Evolutionary conservation across 202 grass and related monocot genomes (phyloP).

Genomic region (Eragrostis tef): DNA sequence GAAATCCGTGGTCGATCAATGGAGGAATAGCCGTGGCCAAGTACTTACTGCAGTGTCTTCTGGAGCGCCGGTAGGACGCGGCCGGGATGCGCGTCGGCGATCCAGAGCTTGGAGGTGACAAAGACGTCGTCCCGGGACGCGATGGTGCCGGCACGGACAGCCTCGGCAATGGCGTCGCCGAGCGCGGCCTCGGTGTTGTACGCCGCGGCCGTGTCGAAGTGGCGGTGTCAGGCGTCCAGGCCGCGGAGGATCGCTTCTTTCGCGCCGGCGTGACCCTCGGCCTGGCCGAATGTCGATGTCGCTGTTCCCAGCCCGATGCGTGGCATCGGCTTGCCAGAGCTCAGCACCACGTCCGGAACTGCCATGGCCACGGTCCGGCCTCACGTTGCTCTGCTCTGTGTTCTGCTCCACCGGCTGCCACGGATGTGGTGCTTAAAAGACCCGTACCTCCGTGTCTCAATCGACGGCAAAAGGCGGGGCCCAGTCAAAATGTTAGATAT

Average conservation of each 20-base stretch:
- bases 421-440: too few species aligned
- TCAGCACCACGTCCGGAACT: neutral
- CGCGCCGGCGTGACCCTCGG: neutral
- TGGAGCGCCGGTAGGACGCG: conserved; percentile 44
- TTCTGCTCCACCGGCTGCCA: too few species aligned
- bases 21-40: neutral
- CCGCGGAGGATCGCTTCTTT: conserved; percentile 44
- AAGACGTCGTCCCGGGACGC: conserved; percentile 50
- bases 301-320: conserved; percentile 56
- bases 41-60: conserved; percentile 28
- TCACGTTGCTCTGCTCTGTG: too few species aligned
- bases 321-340: conserved; percentile 41
- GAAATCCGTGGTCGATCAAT: neutral
- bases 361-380: too few species aligned
- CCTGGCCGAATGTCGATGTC: neutral
- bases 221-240: conserved; percentile 56
- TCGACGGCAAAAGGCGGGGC: too few species aligned
- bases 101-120: conserved; percentile 72
- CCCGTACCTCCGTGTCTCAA: too few species aligned
- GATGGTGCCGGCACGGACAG: conserved; percentile 22
- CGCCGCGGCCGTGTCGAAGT: conserved; percentile 55
- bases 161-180: conserved; percentile 42
- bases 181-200: conserved; percentile 47
- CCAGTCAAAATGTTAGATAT: too few species aligned
- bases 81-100: conserved; percentile 33